phyloP scores from a whole-genome alignment of 2,329 filamentous ascomycete genomes.

The Truncatella angustata region DNA sequence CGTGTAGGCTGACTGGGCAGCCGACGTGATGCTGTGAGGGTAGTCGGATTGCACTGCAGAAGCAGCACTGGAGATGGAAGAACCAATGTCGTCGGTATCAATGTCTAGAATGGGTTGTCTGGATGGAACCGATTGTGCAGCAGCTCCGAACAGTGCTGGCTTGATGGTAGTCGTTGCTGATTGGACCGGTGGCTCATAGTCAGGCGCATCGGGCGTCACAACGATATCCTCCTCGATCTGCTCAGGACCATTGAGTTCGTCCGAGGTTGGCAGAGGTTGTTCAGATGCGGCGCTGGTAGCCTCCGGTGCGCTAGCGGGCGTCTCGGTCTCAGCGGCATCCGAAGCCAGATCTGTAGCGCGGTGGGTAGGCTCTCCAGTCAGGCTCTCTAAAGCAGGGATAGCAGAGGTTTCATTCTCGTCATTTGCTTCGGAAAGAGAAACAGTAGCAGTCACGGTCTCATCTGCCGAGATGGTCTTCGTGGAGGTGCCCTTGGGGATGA shows the following conservation, averaged over 20 bases:
- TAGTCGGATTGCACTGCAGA: constrained; percentile 33
- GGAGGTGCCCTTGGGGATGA: constrained; percentile 17
- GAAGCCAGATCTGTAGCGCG: constrained; percentile 10
- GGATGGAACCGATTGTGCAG: constrained; percentile 47
- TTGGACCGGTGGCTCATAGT: constrained; percentile 17
- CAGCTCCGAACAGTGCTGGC: constrained; percentile 48
- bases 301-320: not conserved
- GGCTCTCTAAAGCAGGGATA: constrained; percentile 20
- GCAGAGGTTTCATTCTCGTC: constrained; percentile 20
- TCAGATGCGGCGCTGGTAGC: constrained; percentile 25
- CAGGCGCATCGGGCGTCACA: constrained; percentile 23
- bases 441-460: constrained; percentile 28
- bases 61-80: constrained; percentile 34
- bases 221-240: constrained; percentile 34
- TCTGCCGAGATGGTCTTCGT: constrained; percentile 19
- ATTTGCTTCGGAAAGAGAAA: constrained; percentile 18
- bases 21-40: constrained; percentile 37
- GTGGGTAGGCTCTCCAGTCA: constrained; percentile 19
- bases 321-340: not conserved
- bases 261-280: constrained; percentile 18
- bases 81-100: constrained; percentile 36
- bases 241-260: constrained; percentile 22
- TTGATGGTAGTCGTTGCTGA: constrained; percentile 34
- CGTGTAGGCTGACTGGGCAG: constrained; percentile 59
- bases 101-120: constrained; percentile 47